Evolutionary conservation across 2,329 filamentous ascomycete genomes (phyloP), one percentile per base, ranked within the genome.

Genomic region (Verticillium zaregamsianum): DNA sequence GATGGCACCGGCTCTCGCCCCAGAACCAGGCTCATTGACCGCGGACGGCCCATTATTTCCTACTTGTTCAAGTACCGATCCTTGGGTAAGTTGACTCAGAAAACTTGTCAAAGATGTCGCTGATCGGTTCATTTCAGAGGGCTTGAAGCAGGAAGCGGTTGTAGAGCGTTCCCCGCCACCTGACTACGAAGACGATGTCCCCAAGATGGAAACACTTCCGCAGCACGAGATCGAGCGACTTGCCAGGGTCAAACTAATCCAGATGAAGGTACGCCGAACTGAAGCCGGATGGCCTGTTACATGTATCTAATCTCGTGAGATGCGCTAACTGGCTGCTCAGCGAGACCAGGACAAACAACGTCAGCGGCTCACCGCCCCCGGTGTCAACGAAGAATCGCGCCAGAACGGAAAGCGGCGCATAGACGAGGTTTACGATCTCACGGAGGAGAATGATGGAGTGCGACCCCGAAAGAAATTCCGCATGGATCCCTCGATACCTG

Each of bases 41-140:
- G 68, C 3, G 55, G 64, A 15, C 62, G 64, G 0, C 68, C 70
- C 1, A 66, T 74, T 6, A 70, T 70, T 1, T 63, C 66, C 8
- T 71, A 74, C 28, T 65, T 40, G 25, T 73, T 77, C 61, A 64
- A 70, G 7, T 77, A 77, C 54, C 66, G 73, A 33, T 75, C 74
- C 3, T 67, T 63, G 64, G 70, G 66, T 66, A 58, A n/a, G 25
- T n/a, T 12, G 14, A 8, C 32, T 39, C 20, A 59, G 11, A 31
- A 17, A 28, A 1, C 5, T 45, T 1, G 9, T 14, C 6, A 15
- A 5, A 55, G 20, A 59, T 11, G 63, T 39, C 14, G 57, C 15
- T 9, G 4, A n/a, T 57, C 62, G 2, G 60, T 5, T 4, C 1
- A 1, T 2, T 7, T 15, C 33, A 76, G 73, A 70, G 8, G 72